A percentile compares a stretch with the other conserved stretches of the same genome.
phyloP scores from a whole-genome alignment of 192 early-diverging fungal species.

The Podila clonocystis region DNA sequence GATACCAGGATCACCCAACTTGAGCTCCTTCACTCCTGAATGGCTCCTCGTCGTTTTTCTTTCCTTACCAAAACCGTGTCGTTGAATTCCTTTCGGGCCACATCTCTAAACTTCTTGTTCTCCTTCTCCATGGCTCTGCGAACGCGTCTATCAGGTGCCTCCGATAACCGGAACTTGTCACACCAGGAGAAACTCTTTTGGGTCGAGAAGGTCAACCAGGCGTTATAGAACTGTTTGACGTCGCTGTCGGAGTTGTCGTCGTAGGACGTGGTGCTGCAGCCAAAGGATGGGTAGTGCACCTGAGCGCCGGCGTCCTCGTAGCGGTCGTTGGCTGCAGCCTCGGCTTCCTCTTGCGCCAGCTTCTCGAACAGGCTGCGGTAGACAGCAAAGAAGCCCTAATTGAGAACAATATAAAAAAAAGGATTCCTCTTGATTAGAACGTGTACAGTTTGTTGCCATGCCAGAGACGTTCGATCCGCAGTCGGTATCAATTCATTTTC shows the following conservation, averaged over 20 bases:
- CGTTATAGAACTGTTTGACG: slow-evolving; percentile 79
- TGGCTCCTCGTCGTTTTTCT: not conserved
- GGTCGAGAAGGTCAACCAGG: slow-evolving; percentile 84
- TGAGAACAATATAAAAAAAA: not conserved
- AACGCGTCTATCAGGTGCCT: slow-evolving; percentile 83
- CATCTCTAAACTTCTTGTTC: slow-evolving; percentile 86
- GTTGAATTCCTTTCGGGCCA: slow-evolving; percentile 77
- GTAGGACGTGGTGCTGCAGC: slow-evolving; percentile 69
- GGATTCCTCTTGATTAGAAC: not conserved
- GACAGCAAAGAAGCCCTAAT: slow-evolving; percentile 81
- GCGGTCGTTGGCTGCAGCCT: slow-evolving; percentile 59
- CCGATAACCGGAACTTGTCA: slow-evolving; percentile 86
- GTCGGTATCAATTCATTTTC: not conserved
- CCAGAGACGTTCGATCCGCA: not conserved
- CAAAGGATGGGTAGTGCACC: slow-evolving; percentile 69
- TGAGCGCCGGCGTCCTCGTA: slow-evolving; percentile 39
- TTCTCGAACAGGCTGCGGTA: slow-evolving; percentile 82
- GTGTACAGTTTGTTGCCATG: not conserved
- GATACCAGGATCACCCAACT: not conserved
- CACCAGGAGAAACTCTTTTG: slow-evolving; percentile 94
- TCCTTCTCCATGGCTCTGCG: slow-evolving; percentile 91
- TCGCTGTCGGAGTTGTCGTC: slow-evolving; percentile 66
- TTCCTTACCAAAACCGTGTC: slow-evolving; percentile 71
- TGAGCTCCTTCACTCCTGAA: not conserved
- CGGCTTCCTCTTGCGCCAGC: slow-evolving; percentile 84